These are phyloP conservation scores for Gentiana straminea DNA, from an alignment of 257 asterid species.

Conservation along the genomic window DNA sequence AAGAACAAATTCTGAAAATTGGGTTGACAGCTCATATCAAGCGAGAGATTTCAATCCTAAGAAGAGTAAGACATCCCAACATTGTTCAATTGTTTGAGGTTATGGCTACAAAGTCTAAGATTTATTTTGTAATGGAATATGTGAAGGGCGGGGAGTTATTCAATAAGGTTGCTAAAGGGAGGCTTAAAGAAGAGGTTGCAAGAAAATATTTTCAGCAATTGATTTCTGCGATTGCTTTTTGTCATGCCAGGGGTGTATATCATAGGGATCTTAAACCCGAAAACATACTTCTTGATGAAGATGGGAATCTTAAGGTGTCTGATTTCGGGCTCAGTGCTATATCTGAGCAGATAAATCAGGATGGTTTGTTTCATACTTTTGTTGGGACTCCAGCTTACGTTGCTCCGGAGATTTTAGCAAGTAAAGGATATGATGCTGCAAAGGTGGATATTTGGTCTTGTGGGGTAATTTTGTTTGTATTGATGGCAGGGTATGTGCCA, in stretches of 20 bases:
- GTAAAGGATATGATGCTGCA: constrained; percentile 88
- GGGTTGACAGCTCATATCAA: constrained; percentile 72
- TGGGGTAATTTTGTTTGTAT: constrained; percentile 38
- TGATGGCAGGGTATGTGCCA: constrained; percentile 88
- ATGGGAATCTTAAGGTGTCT: constrained; percentile 77
- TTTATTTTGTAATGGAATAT: constrained; percentile 84
- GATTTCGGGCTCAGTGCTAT: constrained; percentile 88
- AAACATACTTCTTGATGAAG: constrained; percentile 68
- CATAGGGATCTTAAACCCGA: constrained; percentile 92
- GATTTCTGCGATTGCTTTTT: constrained; percentile 70
- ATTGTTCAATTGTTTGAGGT: constrained; percentile 87
- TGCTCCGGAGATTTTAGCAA: constrained; percentile 82
- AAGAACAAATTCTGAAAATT: constrained; percentile 69
- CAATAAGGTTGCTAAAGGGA: constrained; percentile 81
- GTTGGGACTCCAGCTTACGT: constrained; percentile 97
- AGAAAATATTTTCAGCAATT: constrained; percentile 75
- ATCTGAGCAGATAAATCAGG: constrained; percentile 86
- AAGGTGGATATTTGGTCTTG: constrained; percentile 95
- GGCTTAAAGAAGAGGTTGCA: constrained; percentile 76
- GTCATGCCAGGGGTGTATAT: constrained; percentile 92
- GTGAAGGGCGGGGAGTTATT: constrained; percentile 91
- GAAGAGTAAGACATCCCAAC: constrained; percentile 92
- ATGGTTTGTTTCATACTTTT: constrained; percentile 81
- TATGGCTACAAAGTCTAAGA: constrained; percentile 83
- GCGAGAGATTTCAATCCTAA: constrained; percentile 85